These are phyloP conservation scores for Eucalyptus fibrosa DNA, from an alignment of 345 rosid species.

Conservation along the genomic window DNA sequence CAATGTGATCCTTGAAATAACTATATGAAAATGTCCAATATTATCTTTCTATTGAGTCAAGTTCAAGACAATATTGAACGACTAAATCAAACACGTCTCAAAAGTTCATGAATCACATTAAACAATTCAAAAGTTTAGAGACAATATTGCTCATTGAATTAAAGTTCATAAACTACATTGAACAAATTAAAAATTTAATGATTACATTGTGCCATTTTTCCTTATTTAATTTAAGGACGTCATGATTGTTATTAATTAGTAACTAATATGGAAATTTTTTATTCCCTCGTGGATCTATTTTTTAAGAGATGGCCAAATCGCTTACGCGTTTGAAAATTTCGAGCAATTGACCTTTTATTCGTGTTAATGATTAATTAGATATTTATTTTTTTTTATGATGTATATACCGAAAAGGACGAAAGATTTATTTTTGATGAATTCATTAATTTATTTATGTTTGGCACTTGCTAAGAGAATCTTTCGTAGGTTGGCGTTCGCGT, in stretches of 20 bases:
- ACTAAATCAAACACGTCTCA: neutral
- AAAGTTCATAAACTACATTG: fast-evolving
- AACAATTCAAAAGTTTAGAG: neutral
- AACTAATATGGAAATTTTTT: neutral
- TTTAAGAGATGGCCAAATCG: neutral
- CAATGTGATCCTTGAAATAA: too few species aligned
- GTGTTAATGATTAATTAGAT: neutral
- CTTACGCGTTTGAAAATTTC: neutral
- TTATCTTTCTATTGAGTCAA: fast-evolving
- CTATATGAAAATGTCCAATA: too few species aligned
- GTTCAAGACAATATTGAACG: neutral
- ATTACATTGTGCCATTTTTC: fast-evolving
- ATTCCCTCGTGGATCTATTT: neutral
- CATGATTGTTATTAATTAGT: neutral
- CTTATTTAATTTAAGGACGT: neutral
- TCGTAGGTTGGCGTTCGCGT: neutral
- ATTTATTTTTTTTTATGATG: fast-evolving
- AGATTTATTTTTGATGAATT: too few species aligned
- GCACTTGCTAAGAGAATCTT: neutral
- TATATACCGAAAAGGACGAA: neutral
- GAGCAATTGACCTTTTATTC: neutral
- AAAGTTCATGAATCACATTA: fast-evolving
- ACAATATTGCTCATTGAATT: fast-evolving
- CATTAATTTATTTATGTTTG: neutral
- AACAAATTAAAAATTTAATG: too few species aligned